Evolutionary conservation across 495 filamentous ascomycete species (phyloP), one percentile per base, ranked within the genome.

Genomic region (Delitschia confertaspora): DNA sequence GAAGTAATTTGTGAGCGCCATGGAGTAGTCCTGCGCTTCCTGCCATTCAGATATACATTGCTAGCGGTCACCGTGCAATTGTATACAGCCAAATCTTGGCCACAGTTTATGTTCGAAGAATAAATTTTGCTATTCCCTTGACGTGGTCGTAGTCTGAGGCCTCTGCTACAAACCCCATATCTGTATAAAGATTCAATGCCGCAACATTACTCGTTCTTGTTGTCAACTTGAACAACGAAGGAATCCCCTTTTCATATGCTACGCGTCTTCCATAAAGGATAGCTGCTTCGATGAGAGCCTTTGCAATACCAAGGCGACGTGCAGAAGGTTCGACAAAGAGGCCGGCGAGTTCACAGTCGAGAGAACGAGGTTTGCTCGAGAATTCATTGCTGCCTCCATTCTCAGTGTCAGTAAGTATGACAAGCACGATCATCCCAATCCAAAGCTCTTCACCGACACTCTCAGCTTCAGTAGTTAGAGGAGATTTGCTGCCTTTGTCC

Each of bases 231-330:
- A n/a, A n/a, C n/a, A n/a, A n/a, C n/a, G 35, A 38, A 38, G 17
- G 7, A 24, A n/a, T 20, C 4, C 22, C 26, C 29, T 29, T 24
- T 20, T 39, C 31, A 11, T 32, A 5, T 2, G 18, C 38, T 19
- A 37, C 2, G 16, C 2, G 8, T 23, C 5, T 20, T 9, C 21
- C 49, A 17, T 46, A 25, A 17, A 10, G 39, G 10, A 43, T 24
- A 14, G 40, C 47, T 10, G 42, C 40, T 24, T 38, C 32, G 23
- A 56, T 31, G n/a, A 56, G 52, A 1, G 25, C 27, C 17, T 29
- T 39, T 9, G 42, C 50, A 6, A 54, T 5, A 3, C 46, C 48
- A 36, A 24, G 17, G 3, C 32, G 7, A 18, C 42, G 10, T 14
- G 24, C 29, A 3, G 29, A 29, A 7, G 47, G 47, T 3, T 26